A percentile compares a stretch with the other conserved stretches of the same genome.
Conservation (phyloP, 1,139 yeast genomes). For the Arxiozyma telluris region DNA sequence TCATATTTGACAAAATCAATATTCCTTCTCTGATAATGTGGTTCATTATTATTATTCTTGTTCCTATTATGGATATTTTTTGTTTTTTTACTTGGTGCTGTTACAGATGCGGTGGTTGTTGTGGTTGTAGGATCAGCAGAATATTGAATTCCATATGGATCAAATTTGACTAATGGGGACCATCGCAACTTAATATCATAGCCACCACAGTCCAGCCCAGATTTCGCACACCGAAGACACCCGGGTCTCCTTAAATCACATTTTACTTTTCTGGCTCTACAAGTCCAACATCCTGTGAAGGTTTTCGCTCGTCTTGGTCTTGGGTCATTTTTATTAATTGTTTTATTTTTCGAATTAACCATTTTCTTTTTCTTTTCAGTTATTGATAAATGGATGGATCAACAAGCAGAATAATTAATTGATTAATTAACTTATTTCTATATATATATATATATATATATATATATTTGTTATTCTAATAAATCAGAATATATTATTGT, state of each 20-base stretch:
- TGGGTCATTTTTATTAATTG: not conserved
- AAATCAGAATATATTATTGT: not conserved
- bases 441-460: not conserved
- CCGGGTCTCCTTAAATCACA: conserved; percentile 49
- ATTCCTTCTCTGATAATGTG: conserved; percentile 45
- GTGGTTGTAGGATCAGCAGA: conserved; percentile 24
- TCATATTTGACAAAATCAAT: conserved; percentile 70
- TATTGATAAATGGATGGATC: too few species aligned
- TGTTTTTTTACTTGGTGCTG: not conserved
- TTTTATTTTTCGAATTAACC: not conserved
- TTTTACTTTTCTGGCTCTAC: conserved; percentile 50
- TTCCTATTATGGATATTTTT: not conserved
- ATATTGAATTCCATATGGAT: conserved; percentile 31
- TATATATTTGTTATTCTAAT: not conserved
- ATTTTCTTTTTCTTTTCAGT: not conserved
- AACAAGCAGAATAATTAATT: too few species aligned
- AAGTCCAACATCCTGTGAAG: conserved; percentile 57
- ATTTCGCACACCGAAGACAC: conserved; percentile 45
- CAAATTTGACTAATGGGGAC: conserved; percentile 51
- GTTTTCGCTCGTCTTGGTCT: conserved; percentile 32
- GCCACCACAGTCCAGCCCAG: conserved; percentile 66
- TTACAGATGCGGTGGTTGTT: conserved; percentile 14
- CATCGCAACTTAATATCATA: conserved; percentile 74
- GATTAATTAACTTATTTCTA: too few species aligned
- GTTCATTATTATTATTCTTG: conserved; percentile 10